phyloP scores from a whole-genome alignment of 768 basidiomycete species.

The Collybia sordida region DNA sequence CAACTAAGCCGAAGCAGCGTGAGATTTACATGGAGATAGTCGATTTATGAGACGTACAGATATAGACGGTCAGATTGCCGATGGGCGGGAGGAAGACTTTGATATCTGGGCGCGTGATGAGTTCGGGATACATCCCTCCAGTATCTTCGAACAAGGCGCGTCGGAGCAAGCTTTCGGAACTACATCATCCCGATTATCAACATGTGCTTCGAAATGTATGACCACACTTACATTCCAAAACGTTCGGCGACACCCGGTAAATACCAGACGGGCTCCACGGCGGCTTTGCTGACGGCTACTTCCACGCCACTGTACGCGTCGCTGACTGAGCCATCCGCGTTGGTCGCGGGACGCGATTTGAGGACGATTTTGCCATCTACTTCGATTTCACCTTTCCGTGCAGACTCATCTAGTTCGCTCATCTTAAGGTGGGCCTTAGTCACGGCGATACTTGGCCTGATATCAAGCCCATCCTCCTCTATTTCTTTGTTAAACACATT shows the following conservation, averaged over 20 bases:
- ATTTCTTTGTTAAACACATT: slow-evolving; percentile 63
- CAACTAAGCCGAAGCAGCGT: slow-evolving; percentile 47
- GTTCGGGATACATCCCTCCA: slow-evolving; percentile 93
- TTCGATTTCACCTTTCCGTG: slow-evolving; percentile 64
- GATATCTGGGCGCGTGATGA: slow-evolving; percentile 93
- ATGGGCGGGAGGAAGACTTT: slow-evolving; percentile 96
- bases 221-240: slow-evolving; percentile 77
- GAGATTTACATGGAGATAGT: background rate
- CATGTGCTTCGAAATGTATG: background rate
- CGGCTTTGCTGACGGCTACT: slow-evolving; percentile 87
- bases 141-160: slow-evolving; percentile 96
- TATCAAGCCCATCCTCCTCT: slow-evolving; percentile 70
- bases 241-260: slow-evolving; percentile 90
- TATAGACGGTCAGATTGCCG: slow-evolving; percentile 88
- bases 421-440: slow-evolving; percentile 95
- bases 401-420: slow-evolving; percentile 85
- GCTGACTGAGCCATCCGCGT: slow-evolving; percentile 61
- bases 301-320: slow-evolving; percentile 77
- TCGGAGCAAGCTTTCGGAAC: slow-evolving; percentile 81
- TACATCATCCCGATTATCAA: slow-evolving; percentile 22
- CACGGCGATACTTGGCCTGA: slow-evolving; percentile 90
- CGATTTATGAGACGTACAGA: slow-evolving; percentile 49
- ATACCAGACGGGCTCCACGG: slow-evolving; percentile 96
- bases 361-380: slow-evolving; percentile 86
- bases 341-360: slow-evolving; percentile 59